Evolutionary conservation across 768 basidiomycete species (phyloP).

Genomic region (Termitomyces sp.): DNA sequence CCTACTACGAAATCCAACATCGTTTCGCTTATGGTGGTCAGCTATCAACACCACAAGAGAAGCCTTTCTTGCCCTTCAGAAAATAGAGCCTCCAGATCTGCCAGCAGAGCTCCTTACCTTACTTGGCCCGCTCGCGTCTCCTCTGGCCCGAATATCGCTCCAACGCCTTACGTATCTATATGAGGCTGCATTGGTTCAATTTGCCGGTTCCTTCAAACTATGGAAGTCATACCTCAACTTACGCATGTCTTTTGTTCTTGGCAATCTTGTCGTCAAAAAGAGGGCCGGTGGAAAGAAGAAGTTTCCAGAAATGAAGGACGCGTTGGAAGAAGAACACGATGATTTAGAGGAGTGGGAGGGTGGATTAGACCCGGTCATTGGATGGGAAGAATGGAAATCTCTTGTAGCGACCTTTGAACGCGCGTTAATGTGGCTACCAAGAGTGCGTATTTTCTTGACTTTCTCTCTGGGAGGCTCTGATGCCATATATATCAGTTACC

Average conservation of each 20-base stretch:
- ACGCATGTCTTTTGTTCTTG: constrained; percentile 83
- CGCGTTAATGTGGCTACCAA: constrained; percentile 91
- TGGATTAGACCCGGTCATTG: constrained; percentile 82
- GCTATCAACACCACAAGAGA: constrained; percentile 77
- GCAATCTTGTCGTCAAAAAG: constrained; percentile 65
- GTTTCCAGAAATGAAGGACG: constrained; percentile 86
- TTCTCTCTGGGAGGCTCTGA: neutral
- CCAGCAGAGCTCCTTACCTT: constrained; percentile 48
- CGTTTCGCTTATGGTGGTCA: constrained; percentile 90
- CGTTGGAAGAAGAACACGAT: constrained; percentile 78
- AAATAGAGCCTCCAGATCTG: constrained; percentile 45
- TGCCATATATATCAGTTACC: constrained; percentile 57
- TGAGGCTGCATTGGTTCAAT: constrained; percentile 83
- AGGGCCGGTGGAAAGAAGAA: constrained; percentile 86
- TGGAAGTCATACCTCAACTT: constrained; percentile 91
- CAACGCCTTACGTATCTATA: constrained; percentile 90
- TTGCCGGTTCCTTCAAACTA: constrained; percentile 88
- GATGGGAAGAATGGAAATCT: constrained; percentile 93
- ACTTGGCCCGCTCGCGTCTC: constrained; percentile 76
- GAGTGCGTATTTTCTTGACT: constrained; percentile 39
- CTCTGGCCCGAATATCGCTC: constrained; percentile 65
- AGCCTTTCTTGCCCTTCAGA: constrained; percentile 48
- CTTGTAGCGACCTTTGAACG: constrained; percentile 88
- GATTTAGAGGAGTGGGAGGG: constrained; percentile 82
- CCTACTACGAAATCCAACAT: constrained; percentile 82